Conservation (phyloP, 2,329 filamentous ascomycete genomes). For the Colletotrichum sp. region DNA sequence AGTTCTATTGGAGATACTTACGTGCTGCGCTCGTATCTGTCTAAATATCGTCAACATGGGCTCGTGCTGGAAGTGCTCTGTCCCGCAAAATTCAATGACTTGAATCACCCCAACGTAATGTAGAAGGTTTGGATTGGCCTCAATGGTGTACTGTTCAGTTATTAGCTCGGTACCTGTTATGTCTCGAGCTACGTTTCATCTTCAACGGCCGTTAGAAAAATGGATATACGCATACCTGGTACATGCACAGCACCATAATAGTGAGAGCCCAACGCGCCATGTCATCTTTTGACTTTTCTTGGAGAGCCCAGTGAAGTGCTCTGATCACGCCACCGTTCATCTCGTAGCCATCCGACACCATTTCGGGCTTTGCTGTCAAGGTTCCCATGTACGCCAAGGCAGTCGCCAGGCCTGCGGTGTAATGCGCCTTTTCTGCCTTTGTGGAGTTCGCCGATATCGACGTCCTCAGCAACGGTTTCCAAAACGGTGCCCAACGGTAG, state of each 20-base stretch:
- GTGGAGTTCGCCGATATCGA: neutral
- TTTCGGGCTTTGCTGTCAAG: neutral
- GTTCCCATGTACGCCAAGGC: neutral
- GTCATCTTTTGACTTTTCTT: neutral
- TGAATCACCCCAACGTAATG: neutral
- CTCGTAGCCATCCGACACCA: neutral
- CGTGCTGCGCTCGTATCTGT: neutral
- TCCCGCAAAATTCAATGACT: neutral
- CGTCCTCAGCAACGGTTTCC: neutral
- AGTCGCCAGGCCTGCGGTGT: neutral
- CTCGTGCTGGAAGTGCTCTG: conserved; percentile 4
- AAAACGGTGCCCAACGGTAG: conserved; percentile 9
- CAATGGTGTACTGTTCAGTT: neutral
- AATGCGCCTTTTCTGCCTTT: neutral
- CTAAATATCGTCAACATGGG: conserved; percentile 3
- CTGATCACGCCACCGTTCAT: neutral
- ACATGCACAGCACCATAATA: conserved; percentile 3
- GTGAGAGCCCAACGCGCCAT: neutral
- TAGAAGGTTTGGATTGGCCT: neutral
- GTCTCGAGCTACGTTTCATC: neutral
- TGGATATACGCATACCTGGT: neutral
- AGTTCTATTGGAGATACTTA: neutral
- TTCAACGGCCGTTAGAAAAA: neutral
- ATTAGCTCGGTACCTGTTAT: rapidly evolving
- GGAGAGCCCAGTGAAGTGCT: neutral